Evolutionary conservation across 768 basidiomycete genomes (phyloP).

Genomic region (Cantharellus cinnabarinus): DNA sequence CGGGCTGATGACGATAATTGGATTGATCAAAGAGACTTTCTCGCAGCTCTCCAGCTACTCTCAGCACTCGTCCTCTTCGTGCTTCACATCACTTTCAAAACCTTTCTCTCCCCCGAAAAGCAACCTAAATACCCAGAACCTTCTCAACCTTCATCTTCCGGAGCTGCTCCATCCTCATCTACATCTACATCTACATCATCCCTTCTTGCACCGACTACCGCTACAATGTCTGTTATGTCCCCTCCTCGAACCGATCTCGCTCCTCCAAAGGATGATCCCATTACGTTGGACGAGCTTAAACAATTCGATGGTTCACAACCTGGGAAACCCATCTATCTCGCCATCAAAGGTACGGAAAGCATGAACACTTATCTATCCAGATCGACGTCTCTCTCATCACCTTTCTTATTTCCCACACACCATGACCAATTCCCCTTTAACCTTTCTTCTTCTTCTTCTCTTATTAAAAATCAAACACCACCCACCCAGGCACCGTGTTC

Average conservation of each 20-base stretch:
- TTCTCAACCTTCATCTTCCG: too few relatives aligned
- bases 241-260: conserved; percentile 5
- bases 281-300: conserved; percentile 45
- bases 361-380: neutral
- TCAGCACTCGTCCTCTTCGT: too few relatives aligned
- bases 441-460: conserved; percentile 1
- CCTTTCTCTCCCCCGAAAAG: too few relatives aligned
- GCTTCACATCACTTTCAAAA: too few relatives aligned
- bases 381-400: too few relatives aligned
- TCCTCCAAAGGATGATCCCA: conserved; percentile 59
- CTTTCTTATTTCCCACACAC: neutral
- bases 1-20: too few relatives aligned
- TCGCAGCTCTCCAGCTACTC: too few relatives aligned
- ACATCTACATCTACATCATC: neutral
- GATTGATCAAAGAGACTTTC: too few relatives aligned
- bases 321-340: conserved; percentile 62
- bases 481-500: conserved; percentile 52
- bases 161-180: neutral
- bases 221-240: conserved; percentile 5
- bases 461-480: neutral
- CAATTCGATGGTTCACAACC: conserved; percentile 48
- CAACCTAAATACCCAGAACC: too few relatives aligned
- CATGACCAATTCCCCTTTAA: neutral
- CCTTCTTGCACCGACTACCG: neutral
- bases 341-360: conserved; percentile 56